These are phyloP conservation scores for Discostella stelligeroides DNA, from an alignment of 108 stramenopile genomes.

Conservation along the genomic window DNA sequence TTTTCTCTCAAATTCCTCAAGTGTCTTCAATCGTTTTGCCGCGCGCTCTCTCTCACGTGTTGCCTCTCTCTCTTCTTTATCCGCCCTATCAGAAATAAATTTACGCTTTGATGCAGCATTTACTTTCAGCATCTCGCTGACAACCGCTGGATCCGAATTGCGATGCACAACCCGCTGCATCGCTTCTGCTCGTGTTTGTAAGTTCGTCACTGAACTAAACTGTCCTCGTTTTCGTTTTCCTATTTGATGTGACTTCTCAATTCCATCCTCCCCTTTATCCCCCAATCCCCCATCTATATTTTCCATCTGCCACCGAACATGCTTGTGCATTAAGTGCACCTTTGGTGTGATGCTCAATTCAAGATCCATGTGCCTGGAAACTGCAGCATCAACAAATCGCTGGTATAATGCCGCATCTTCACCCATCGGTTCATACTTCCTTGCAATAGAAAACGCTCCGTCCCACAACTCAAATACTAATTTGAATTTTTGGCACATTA, in stretches of 20 bases:
- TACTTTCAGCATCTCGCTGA: no score
- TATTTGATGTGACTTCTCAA: conserved; percentile 4
- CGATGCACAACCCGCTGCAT: no score
- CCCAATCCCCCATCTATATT: conserved; percentile 6
- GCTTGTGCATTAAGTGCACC: conserved; percentile 2
- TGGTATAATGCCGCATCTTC: not conserved
- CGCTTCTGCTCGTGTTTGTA: not conserved
- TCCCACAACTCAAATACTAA: not conserved
- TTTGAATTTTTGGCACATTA: no score
- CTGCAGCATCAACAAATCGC: not conserved
- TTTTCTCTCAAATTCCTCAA: no score
- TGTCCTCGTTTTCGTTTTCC: not conserved
- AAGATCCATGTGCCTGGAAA: not conserved
- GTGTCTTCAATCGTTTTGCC: no score
- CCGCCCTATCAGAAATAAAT: no score
- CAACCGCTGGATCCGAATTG: no score
- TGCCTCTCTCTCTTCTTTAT: no score
- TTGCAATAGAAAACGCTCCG: not conserved
- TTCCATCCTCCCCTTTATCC: conserved; percentile 8
- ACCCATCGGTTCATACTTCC: not conserved
- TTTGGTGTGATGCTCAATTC: not conserved
- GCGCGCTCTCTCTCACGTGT: no score
- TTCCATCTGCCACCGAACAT: not conserved
- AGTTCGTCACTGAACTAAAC: not conserved
- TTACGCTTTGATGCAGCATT: no score